phyloP scores from a whole-genome alignment of 345 rosid species.

The Barbarea vulgaris region DNA sequence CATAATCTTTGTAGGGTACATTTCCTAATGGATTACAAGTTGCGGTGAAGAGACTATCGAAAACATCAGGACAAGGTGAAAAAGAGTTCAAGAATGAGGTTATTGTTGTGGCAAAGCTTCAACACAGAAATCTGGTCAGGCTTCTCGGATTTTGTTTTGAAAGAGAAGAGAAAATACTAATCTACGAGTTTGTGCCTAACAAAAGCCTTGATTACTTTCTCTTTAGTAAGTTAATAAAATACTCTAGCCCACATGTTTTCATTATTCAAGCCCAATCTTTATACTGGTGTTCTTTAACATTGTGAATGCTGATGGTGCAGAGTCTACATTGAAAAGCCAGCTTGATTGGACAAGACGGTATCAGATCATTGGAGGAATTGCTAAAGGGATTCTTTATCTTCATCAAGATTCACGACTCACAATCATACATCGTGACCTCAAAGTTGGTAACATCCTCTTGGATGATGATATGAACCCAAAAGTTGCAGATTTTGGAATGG shows the following conservation, averaged over 20 bases:
- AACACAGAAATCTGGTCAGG: constrained; percentile 56
- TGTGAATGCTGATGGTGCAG: constrained; percentile 12
- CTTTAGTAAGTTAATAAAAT: constrained; percentile 22
- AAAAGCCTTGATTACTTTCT: constrained; percentile 41
- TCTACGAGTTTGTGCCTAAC: constrained; percentile 51
- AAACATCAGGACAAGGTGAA: constrained; percentile 55
- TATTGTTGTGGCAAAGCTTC: constrained; percentile 52
- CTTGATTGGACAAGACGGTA: constrained; percentile 42
- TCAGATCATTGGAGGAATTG: constrained; percentile 49
- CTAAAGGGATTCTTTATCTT: constrained; percentile 45
- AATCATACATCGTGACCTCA: too few species aligned
- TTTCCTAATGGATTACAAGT: constrained; percentile 37
- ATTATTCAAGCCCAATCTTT: neutral
- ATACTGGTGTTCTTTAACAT: neutral
- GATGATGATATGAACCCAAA: constrained; percentile 49
- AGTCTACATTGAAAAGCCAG: constrained; percentile 10
- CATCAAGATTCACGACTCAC: too few species aligned
- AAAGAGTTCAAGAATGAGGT: constrained; percentile 57
- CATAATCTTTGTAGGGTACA: constrained; percentile 41
- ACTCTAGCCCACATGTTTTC: neutral
- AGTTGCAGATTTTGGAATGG: constrained; percentile 54
- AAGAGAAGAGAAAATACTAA: constrained; percentile 49
- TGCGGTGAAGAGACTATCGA: too few species aligned
- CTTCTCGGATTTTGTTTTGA: constrained; percentile 56
- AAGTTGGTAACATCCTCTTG: constrained; percentile 46